Evolutionary conservation across 306 rosid genomes (phyloP).

Genomic region (Cucumis hystrix): DNA sequence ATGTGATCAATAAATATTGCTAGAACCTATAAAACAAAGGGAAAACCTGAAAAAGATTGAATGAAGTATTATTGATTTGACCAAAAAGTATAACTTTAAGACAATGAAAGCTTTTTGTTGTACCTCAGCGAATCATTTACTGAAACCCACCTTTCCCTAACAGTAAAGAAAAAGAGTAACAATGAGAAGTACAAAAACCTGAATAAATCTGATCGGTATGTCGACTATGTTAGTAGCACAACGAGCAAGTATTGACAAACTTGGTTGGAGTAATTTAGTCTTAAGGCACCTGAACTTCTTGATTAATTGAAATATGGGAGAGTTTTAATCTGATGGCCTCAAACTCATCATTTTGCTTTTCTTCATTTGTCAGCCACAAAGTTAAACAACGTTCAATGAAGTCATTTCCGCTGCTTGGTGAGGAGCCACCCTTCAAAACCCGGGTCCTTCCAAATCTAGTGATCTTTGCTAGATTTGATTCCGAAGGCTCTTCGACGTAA

Average conservation of each 20-base stretch:
- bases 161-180: neutral
- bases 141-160: neutral
- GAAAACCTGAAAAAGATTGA: neutral
- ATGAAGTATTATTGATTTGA: slow-evolving; percentile 1
- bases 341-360: slow-evolving; percentile 56
- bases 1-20: neutral
- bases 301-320: slow-evolving; percentile 34
- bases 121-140: neutral
- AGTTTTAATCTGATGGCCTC: slow-evolving; percentile 61
- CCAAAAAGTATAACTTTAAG: neutral
- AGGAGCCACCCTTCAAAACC: slow-evolving; percentile 33
- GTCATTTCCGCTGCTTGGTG: slow-evolving; percentile 38
- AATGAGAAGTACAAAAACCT: neutral
- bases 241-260: neutral
- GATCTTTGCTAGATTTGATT: slow-evolving; percentile 48
- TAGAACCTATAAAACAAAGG: neutral
- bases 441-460: slow-evolving; percentile 49
- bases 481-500: slow-evolving; percentile 71
- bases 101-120: neutral
- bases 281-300: slow-evolving; percentile 29
- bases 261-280: slow-evolving; percentile 5
- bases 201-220: neutral
- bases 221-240: neutral
- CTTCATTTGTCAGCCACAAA: slow-evolving; percentile 65
- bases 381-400: slow-evolving; percentile 63